Base-by-base conservation (phyloP, 305 asterid species). In the Solanum hybrid region DNA sequence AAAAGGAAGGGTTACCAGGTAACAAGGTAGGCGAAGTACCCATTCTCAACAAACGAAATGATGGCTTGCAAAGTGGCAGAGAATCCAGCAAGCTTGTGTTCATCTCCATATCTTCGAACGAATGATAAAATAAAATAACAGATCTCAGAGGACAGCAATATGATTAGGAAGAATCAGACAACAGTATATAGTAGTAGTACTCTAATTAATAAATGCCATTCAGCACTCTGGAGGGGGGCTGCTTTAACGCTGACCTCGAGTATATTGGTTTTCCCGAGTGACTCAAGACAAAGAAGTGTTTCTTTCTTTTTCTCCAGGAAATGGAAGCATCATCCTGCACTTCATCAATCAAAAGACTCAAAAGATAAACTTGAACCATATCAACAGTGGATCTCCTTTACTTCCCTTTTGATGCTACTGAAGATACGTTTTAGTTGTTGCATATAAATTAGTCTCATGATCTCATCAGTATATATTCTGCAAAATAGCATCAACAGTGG, bases 1-100 rank as follows among this genome's bases (percentile, higher is more conserved):
- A 84, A 84, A 84, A 84, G 75, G 75, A 31, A 51, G 87, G 31
- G 75, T 69, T 84, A 84, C 73, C 42, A 84, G 87, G 42, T 31
- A 84, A 87, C 75, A 75, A 75, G 75, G 87, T 36, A 90, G 73
- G 66, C 2, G 22, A 88, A 94, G 91, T 90, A 98, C 99, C 98
- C 99, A 92, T 96, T 96, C 92, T 96, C 99, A 81, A 98, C 99
- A 90, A 96, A 98, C 87, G 99, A 98, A 91, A 98, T 96, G 91
- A 98, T 98, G 89, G 99, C 99, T 92, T 98, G 99, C 94, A 98
- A 93, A 77, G 98, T 98, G 29, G 99, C 99, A 56, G 99, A 98
- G 92, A 98, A 98, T 90, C 99, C 99, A 84, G 99, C 99, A 88
- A 98, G 94, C 94, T 95, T 98, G 93, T 98, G 95, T 90, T 96